Evolutionary conservation across 2,329 filamentous ascomycete species (phyloP).

Genomic region (Scedosporium boydii): DNA sequence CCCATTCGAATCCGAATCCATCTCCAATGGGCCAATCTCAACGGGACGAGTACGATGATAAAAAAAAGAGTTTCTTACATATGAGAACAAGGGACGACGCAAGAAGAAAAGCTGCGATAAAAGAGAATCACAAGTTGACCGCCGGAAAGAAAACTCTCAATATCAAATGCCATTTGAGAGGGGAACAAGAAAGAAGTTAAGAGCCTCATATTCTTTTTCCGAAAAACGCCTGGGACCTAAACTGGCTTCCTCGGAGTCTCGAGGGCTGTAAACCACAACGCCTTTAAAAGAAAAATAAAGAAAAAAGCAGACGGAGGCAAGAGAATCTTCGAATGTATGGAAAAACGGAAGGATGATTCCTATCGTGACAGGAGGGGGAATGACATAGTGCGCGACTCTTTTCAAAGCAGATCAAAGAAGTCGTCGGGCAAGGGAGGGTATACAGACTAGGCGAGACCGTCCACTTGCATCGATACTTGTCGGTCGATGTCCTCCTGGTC

Average conservation of each 20-base stretch:
- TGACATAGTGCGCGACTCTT: neutral
- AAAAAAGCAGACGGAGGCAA: neutral
- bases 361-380: neutral
- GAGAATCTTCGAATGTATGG: neutral
- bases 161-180: neutral
- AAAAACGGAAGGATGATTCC: neutral
- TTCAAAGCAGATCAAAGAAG: constrained; percentile 2
- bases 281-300: constrained; percentile 11
- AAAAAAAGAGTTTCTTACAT: neutral
- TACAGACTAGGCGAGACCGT: constrained; percentile 3
- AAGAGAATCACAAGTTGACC: neutral
- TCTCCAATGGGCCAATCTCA: neutral
- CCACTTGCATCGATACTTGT: constrained; percentile 28
- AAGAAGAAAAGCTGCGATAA: neutral
- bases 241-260: neutral
- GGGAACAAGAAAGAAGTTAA: neutral
- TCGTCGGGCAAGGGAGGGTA: constrained; percentile 5
- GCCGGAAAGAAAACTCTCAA: constrained; percentile 3
- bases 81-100: neutral
- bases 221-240: neutral
- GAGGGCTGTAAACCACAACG: constrained; percentile 14
- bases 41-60: neutral
- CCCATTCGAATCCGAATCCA: neutral
- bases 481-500: constrained; percentile 44
- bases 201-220: neutral